phyloP scores from a whole-genome alignment of 2,329 filamentous ascomycete species.

The Ophiosphaerella korrae region DNA sequence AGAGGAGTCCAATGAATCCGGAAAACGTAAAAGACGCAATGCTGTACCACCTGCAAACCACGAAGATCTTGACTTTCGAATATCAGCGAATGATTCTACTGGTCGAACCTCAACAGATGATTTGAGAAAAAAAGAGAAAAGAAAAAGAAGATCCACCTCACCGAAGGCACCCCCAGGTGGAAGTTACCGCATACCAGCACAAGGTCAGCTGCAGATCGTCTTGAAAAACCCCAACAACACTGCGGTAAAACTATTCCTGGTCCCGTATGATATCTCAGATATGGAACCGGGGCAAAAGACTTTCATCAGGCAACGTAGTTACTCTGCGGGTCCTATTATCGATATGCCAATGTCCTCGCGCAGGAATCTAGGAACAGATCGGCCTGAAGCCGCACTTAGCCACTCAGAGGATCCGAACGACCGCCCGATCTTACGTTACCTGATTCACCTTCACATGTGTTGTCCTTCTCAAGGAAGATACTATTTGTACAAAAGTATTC shows the following conservation, averaged over 20 bases:
- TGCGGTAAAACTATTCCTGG: conserved; percentile 91
- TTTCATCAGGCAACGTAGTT: conserved; percentile 91
- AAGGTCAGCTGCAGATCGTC: conserved; percentile 93
- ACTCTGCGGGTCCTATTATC: conserved; percentile 83
- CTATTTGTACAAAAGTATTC: conserved; percentile 88
- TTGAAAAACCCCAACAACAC: conserved; percentile 99
- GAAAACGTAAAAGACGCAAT: conserved; percentile 49
- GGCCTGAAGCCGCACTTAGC: conserved; percentile 58
- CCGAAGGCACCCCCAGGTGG: conserved; percentile 79
- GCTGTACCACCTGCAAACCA: conserved; percentile 26
- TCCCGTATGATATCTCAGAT: conserved; percentile 88
- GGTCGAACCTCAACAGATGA: conserved; percentile 31
- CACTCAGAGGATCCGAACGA: conserved; percentile 58
- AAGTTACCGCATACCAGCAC: conserved; percentile 90
- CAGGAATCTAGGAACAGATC: conserved; percentile 57
- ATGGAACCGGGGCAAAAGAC: conserved; percentile 97
- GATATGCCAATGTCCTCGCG: conserved; percentile 64
- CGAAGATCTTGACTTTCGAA: conserved; percentile 31
- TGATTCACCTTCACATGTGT: conserved; percentile 93
- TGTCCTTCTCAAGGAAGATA: conserved; percentile 81
- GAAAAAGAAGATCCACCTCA: conserved; percentile 60
- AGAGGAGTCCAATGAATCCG: conserved; percentile 49
- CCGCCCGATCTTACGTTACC: conserved; percentile 81
- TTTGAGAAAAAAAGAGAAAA: conserved; percentile 58
- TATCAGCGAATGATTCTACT: conserved; percentile 23